phyloP scores from a whole-genome alignment of 2,329 filamentous ascomycete genomes.

The Fusarium sacchari region DNA sequence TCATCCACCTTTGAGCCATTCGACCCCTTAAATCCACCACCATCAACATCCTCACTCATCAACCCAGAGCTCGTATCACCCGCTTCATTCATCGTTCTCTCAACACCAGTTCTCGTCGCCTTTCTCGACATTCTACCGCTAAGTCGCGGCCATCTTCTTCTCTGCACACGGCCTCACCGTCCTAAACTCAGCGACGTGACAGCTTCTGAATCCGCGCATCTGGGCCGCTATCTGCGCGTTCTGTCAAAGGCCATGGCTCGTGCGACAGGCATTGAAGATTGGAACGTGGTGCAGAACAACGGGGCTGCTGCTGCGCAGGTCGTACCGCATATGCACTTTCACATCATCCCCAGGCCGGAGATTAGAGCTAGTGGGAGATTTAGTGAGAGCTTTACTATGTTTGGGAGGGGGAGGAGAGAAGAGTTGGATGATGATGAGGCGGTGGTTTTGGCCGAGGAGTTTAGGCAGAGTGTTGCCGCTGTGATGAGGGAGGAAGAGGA shows the following conservation, averaged over 20 bases:
- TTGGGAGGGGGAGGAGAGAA: slow-evolving; percentile 76
- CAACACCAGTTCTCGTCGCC: slow-evolving; percentile 79
- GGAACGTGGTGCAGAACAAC: slow-evolving; percentile 98
- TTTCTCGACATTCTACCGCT: slow-evolving; percentile 96
- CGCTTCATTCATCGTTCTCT: slow-evolving; percentile 74
- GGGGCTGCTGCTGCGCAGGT: slow-evolving; percentile 90
- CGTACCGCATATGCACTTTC: slow-evolving; percentile 93
- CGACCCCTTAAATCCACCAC: slow-evolving; percentile 56
- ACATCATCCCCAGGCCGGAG: slow-evolving; percentile 88
- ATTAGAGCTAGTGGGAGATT: slow-evolving; percentile 62
- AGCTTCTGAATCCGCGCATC: slow-evolving; percentile 69
- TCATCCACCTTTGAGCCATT: slow-evolving; percentile 59
- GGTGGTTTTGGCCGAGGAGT: slow-evolving; percentile 63
- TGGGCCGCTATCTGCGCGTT: slow-evolving; percentile 75
- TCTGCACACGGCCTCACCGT: slow-evolving; percentile 81
- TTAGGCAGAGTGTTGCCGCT: slow-evolving; percentile 61
- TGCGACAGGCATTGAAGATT: slow-evolving; percentile 79
- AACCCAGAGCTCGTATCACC: slow-evolving; percentile 52
- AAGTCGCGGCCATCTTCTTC: slow-evolving; percentile 81
- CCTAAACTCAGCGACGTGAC: slow-evolving; percentile 80
- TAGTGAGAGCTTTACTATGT: slow-evolving; percentile 82
- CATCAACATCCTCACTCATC: slow-evolving; percentile 46
- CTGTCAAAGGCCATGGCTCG: slow-evolving; percentile 76
- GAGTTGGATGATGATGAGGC: slow-evolving; percentile 83
- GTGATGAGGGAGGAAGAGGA: slow-evolving; percentile 55